Evolutionary conservation across 192 early-diverging fungal species (phyloP).

Genomic region (Coemansia sp.): DNA sequence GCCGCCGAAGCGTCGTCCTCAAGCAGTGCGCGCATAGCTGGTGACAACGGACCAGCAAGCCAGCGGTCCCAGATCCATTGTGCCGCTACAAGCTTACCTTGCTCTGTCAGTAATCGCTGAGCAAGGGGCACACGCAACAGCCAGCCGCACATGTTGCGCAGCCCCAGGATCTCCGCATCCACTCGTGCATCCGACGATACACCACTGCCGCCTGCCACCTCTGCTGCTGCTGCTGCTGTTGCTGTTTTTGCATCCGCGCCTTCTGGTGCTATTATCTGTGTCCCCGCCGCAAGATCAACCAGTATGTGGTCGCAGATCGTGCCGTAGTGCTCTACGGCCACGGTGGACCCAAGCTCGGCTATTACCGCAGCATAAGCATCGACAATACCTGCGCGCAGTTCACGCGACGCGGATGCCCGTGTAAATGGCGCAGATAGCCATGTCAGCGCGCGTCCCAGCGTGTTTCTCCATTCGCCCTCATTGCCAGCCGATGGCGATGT

Average conservation of each 20-base stretch:
- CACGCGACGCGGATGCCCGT: slow-evolving; percentile 62
- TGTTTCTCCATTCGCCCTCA: slow-evolving; percentile 16
- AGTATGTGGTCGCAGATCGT: slow-evolving; percentile 69
- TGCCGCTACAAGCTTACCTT: slow-evolving; percentile 19
- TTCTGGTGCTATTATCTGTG: slow-evolving; percentile 46
- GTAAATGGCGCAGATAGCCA: slow-evolving; percentile 66
- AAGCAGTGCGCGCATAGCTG: background rate
- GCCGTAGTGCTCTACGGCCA: slow-evolving; percentile 75
- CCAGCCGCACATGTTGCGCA: slow-evolving; percentile 73
- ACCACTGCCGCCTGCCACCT: background rate
- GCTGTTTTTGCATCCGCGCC: too few relatives aligned
- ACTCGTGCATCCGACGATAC: slow-evolving; percentile 59
- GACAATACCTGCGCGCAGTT: slow-evolving; percentile 73
- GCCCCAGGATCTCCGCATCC: slow-evolving; percentile 63
- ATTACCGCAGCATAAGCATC: slow-evolving; percentile 78
- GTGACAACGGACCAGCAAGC: slow-evolving; percentile 17
- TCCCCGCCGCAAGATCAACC: slow-evolving; percentile 22
- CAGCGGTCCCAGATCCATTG: slow-evolving; percentile 24
- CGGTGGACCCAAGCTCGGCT: slow-evolving; percentile 64
- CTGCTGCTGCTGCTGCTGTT: background rate
- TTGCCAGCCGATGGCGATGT: background rate
- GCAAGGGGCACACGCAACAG: slow-evolving; percentile 58
- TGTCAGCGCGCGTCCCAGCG: slow-evolving; percentile 68
- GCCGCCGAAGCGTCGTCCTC: slow-evolving; percentile 1
- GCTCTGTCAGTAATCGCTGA: slow-evolving; percentile 7